Conservation (phyloP, 331 rosid species). For the Stylosanthes scabra region DNA sequence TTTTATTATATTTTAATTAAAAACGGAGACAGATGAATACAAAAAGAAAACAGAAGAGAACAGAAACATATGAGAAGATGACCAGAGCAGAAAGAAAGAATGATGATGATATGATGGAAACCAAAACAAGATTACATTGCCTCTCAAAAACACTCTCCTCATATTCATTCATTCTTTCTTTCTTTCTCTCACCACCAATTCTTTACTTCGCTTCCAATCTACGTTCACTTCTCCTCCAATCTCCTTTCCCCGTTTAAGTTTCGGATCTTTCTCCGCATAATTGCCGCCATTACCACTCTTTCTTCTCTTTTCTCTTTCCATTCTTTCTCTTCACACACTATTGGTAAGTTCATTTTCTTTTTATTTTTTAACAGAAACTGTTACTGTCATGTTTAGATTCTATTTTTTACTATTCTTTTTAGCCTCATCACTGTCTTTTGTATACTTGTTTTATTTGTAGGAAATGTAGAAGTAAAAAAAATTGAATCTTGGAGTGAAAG, state of each 20-base stretch:
- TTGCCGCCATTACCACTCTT: background rate
- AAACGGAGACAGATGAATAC: too few species aligned
- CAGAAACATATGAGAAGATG: slow-evolving; percentile 2
- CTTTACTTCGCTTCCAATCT: slow-evolving; percentile 78
- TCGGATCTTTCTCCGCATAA: slow-evolving; percentile 62
- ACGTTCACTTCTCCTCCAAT: slow-evolving; percentile 37
- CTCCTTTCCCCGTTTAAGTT: slow-evolving; percentile 37
- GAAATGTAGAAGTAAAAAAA: slow-evolving; percentile 6
- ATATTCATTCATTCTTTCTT: background rate
- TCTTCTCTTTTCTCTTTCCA: background rate
- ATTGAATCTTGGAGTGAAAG: slow-evolving; percentile 17
- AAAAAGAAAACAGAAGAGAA: slow-evolving; percentile 3
- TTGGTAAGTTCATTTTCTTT: slow-evolving; percentile 35
- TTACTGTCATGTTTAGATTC: slow-evolving; percentile 22
- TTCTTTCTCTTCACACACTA: background rate
- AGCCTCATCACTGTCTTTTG: background rate
- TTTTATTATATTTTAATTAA: too few species aligned
- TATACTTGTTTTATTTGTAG: slow-evolving; percentile 10
- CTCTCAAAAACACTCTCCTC: slow-evolving; percentile 11
- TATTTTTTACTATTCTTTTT: slow-evolving; percentile 5
- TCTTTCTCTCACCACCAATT: slow-evolving; percentile 40
- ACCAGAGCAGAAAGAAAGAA: slow-evolving; percentile 12
- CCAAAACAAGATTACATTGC: background rate
- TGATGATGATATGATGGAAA: slow-evolving; percentile 10
- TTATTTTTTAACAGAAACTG: background rate